Percentiles rank a stretch among this genome's conserved stretches.
These are phyloP conservation scores for Groenewaldozyma sp. DNA, from an alignment of 1,139 yeast species.

Conservation along the genomic window DNA sequence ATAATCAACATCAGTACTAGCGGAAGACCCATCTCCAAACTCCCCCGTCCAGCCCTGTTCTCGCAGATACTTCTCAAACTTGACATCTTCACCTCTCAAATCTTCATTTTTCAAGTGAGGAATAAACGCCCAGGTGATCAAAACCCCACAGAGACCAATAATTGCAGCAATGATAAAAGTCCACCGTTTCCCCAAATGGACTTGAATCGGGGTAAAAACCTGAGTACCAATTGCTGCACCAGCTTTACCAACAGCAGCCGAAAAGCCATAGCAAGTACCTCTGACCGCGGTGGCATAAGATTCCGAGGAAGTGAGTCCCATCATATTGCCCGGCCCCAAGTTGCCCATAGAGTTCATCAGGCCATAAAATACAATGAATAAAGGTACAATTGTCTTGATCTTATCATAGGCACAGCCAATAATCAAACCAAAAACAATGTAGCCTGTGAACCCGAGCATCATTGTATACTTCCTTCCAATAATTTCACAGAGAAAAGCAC, in stretches of 20 bases:
- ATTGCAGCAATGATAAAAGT: constrained; percentile 58
- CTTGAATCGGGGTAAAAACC: constrained; percentile 37
- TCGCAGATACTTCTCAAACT: constrained; percentile 51
- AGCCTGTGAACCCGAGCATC: constrained; percentile 50
- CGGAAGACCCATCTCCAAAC: constrained; percentile 35
- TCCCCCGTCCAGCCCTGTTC: constrained; percentile 60
- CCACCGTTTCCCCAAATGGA: constrained; percentile 34
- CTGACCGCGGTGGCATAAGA: constrained; percentile 66
- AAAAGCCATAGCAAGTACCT: constrained; percentile 50
- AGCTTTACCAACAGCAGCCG: constrained; percentile 47
- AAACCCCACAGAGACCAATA: constrained; percentile 58
- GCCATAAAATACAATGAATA: constrained; percentile 52
- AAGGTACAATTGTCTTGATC: constrained; percentile 40
- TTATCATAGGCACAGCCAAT: constrained; percentile 48
- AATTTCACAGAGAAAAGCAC: constrained; percentile 44
- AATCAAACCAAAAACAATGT: constrained; percentile 49
- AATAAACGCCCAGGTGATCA: constrained; percentile 50
- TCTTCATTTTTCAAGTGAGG: constrained; percentile 64
- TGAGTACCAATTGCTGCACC: constrained; percentile 48
- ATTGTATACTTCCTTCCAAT: constrained; percentile 52
- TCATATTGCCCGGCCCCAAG: constrained; percentile 68
- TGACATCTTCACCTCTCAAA: constrained; percentile 54
- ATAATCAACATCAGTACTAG: not conserved
- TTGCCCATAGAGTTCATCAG: constrained; percentile 53
- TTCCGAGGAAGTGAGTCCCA: constrained; percentile 63